A percentile compares a stretch with the other conserved stretches of the same genome.
phyloP scores from a whole-genome alignment of 495 filamentous ascomycete species.

The Astrothelium macrocarpum region DNA sequence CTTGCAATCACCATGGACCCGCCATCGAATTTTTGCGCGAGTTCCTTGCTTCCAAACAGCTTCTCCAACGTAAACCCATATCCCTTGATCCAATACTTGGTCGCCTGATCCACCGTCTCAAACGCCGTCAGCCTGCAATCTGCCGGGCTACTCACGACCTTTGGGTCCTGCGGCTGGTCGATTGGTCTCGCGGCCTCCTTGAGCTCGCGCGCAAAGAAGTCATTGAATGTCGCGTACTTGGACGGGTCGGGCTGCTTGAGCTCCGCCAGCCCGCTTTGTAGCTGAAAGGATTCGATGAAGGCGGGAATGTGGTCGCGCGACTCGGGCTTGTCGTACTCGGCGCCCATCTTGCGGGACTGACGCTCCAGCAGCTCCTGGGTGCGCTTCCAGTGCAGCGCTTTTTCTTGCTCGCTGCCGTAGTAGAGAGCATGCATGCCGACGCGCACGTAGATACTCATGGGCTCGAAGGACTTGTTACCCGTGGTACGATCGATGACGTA shows the following conservation, averaged over 20 bases:
- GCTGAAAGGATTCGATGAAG: slow-evolving; percentile 34
- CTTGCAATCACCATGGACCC: slow-evolving; percentile 21
- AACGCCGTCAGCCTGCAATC: slow-evolving; percentile 23
- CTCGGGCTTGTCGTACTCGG: slow-evolving; percentile 33
- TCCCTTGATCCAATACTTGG: slow-evolving; percentile 27
- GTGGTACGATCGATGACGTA: slow-evolving; percentile 37
- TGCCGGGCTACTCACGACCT: slow-evolving; percentile 16
- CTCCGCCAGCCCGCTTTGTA: slow-evolving; percentile 25
- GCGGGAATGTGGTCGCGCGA: slow-evolving; percentile 33
- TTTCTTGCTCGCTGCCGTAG: slow-evolving; percentile 35
- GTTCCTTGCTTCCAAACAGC: slow-evolving; percentile 13
- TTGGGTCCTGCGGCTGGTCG: slow-evolving; percentile 11
- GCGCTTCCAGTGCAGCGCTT: slow-evolving; percentile 31
- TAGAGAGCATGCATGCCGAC: slow-evolving; percentile 39
- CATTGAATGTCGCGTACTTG: slow-evolving; percentile 26
- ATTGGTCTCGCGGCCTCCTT: slow-evolving; percentile 20
- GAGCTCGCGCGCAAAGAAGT: slow-evolving; percentile 21
- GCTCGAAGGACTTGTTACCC: slow-evolving; percentile 31
- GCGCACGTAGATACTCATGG: slow-evolving; percentile 39
- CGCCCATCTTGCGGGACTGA: slow-evolving; percentile 36
- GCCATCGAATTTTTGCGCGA: slow-evolving; percentile 19
- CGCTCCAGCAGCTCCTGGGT: slow-evolving; percentile 29
- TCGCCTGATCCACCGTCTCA: slow-evolving; percentile 22
- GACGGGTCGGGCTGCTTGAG: slow-evolving; percentile 31
- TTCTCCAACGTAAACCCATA: slow-evolving; percentile 20